These are phyloP conservation scores for Aspergillus glaucus DNA, from an alignment of 2,329 filamentous ascomycete species.

Conservation along the genomic window DNA sequence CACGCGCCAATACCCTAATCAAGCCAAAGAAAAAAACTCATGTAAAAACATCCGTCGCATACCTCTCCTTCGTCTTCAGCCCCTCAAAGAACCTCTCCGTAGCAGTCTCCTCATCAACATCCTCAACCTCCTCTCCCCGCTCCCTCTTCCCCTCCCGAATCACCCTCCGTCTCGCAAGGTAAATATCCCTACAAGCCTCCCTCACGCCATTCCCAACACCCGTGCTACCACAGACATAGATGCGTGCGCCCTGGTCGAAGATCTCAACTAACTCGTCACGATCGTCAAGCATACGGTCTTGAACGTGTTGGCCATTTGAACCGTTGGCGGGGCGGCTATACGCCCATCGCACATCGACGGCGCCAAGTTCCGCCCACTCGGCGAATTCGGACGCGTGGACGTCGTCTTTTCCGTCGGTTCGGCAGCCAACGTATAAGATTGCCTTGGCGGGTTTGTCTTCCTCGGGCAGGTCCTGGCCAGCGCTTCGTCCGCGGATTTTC, in stretches of 20 bases:
- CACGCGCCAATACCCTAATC: no score
- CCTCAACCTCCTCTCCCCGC: conserved; percentile 29
- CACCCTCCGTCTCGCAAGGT: conserved; percentile 19
- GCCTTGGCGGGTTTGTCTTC: conserved; percentile 24
- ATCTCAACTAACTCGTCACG: conserved; percentile 39
- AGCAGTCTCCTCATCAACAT: conserved; percentile 19
- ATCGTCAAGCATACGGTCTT: conserved; percentile 47
- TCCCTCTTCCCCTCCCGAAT: conserved; percentile 31
- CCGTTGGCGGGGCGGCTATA: conserved; percentile 48
- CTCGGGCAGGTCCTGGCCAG: conserved; percentile 6
- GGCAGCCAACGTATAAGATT: conserved; percentile 32
- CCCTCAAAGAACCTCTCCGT: conserved; percentile 24
- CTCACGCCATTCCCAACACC: conserved; percentile 46
- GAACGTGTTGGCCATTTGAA: conserved; percentile 48
- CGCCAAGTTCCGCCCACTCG: conserved; percentile 57
- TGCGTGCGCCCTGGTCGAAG: conserved; percentile 46
- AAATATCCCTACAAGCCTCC: conserved; percentile 32
- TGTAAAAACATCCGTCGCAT: conserved; percentile 55
- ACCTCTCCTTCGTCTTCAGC: conserved; percentile 46
- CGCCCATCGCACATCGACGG: conserved; percentile 56
- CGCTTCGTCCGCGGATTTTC: conserved; percentile 19
- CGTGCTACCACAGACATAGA: conserved; percentile 61
- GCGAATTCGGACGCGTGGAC: conserved; percentile 30
- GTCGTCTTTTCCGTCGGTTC: conserved; percentile 28
- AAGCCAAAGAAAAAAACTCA: no score